A percentile compares a stretch with the other conserved stretches of the same genome.
Evolutionary conservation across 2,329 filamentous ascomycete genomes (phyloP).

Genomic region (Trichoderma pleuroti): DNA sequence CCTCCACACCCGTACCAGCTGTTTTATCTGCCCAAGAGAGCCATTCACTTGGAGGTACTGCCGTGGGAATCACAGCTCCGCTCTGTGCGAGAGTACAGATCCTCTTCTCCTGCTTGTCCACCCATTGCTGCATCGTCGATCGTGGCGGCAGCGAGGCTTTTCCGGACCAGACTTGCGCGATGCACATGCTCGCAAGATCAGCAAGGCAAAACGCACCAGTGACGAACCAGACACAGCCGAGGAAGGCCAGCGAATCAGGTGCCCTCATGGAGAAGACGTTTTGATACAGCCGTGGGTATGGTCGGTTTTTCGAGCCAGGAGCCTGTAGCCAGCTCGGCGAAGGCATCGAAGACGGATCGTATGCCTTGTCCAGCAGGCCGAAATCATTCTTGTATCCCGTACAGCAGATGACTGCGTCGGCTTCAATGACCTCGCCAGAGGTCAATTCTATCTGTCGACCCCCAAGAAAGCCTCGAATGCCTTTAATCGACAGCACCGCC

Average conservation of each 20-base stretch:
- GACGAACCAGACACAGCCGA: conserved; percentile 27
- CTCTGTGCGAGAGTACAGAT: conserved; percentile 23
- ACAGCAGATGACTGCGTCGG: conserved; percentile 36
- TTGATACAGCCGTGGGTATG: conserved; percentile 39
- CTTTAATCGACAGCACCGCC: conserved; percentile 34
- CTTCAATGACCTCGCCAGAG: conserved; percentile 30
- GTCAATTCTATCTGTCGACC: conserved; percentile 29
- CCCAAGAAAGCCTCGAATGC: conserved; percentile 26
- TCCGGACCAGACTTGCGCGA: conserved; percentile 28
- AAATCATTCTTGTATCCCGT: conserved; percentile 38
- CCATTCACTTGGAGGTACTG: conserved; percentile 26
- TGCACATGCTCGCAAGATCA: conserved; percentile 33
- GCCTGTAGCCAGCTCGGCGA: conserved; percentile 22
- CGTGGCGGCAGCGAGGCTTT: conserved; percentile 30
- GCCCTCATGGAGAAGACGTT: conserved; percentile 42
- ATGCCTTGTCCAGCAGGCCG: conserved; percentile 21
- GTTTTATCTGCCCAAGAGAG: conserved; percentile 29
- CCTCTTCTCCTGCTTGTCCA: conserved; percentile 22
- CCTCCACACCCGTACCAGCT: conserved; percentile 39
- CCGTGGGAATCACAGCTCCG: conserved; percentile 25
- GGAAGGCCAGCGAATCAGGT: conserved; percentile 41
- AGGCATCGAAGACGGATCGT: conserved; percentile 21
- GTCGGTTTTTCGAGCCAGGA: conserved; percentile 24
- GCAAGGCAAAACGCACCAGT: conserved; percentile 27
- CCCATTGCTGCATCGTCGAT: conserved; percentile 33